Conservation (phyloP, 106 monocot species). For the Alisma plantagoaquatica region DNA sequence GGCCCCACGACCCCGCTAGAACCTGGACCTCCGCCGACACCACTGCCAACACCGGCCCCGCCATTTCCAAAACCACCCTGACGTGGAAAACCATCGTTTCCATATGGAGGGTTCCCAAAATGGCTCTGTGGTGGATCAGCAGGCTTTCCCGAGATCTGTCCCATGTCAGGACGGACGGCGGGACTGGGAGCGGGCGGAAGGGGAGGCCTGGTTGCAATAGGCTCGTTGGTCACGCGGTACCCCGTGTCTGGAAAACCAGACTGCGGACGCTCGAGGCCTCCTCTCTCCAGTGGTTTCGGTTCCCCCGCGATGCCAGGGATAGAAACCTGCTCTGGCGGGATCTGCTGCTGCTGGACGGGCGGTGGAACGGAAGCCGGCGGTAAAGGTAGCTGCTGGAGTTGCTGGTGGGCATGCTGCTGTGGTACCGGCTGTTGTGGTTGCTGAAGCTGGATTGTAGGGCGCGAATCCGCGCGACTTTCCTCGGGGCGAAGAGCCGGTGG, state of each 20-base stretch:
- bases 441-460: conserved; percentile 8
- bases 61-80: conserved; percentile 3
- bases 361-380: conserved; percentile 14
- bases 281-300: too few species aligned
- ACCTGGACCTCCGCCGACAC: too few species aligned
- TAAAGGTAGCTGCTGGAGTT: too few species aligned
- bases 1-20: too few species aligned
- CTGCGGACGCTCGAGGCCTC: background rate
- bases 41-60: background rate
- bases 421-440: conserved; percentile 1
- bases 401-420: too few species aligned
- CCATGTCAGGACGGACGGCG: background rate
- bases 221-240: conserved; percentile 4
- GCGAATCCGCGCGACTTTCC: background rate
- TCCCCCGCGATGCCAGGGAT: conserved; percentile 20
- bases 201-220: conserved; percentile 4
- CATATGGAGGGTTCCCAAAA: conserved; percentile 7
- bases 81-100: conserved; percentile 11
- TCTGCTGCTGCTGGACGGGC: conserved; percentile 2
- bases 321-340: conserved; percentile 17
- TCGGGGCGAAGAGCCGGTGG: too few species aligned
- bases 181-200: too few species aligned
- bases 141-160: background rate
- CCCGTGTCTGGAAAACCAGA: background rate
- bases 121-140: conserved; percentile 1